Percentiles rank a stretch among this genome's conserved stretches.
Evolutionary conservation across 768 basidiomycete genomes (phyloP).

Genomic region (Lentinula aciculospora): DNA sequence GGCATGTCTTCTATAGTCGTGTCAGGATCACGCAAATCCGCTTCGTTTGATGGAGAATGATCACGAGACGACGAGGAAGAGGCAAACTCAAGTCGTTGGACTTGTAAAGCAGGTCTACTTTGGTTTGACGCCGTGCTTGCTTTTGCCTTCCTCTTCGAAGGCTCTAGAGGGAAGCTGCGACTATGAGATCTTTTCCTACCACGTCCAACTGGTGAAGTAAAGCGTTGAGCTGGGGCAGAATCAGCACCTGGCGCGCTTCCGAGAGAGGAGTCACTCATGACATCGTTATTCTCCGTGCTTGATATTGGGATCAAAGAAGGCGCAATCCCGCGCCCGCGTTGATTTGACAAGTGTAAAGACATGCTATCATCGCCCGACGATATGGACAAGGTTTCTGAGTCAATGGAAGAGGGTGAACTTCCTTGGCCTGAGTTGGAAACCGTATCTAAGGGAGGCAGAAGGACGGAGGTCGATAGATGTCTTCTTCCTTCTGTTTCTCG

Average conservation of each 20-base stretch:
- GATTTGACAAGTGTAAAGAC: neutral
- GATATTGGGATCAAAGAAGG: neutral
- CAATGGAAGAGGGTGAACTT: constrained; percentile 6
- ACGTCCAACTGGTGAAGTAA: neutral
- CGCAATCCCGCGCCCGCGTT: too few relatives aligned
- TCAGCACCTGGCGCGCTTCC: neutral
- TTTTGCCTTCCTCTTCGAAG: neutral
- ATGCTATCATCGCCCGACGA: neutral
- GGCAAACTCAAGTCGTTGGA: neutral
- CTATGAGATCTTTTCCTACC: constrained; percentile 5
- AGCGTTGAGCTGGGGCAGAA: neutral
- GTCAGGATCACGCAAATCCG: neutral
- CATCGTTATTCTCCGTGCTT: neutral
- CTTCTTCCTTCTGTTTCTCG: constrained; percentile 1
- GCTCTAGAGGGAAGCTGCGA: constrained; percentile 2
- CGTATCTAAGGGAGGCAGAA: neutral
- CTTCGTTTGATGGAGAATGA: neutral
- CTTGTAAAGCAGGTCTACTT: neutral
- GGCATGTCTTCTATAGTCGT: neutral
- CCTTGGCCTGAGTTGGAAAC: neutral
- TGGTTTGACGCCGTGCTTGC: neutral
- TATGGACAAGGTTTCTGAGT: constrained; percentile 1
- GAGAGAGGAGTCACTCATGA: neutral
- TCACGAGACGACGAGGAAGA: neutral
- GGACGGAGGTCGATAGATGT: neutral